These are phyloP conservation scores for Lichtheimia corymbifera DNA, from an alignment of 371 early-diverging fungal genomes.

Conservation along the genomic window DNA sequence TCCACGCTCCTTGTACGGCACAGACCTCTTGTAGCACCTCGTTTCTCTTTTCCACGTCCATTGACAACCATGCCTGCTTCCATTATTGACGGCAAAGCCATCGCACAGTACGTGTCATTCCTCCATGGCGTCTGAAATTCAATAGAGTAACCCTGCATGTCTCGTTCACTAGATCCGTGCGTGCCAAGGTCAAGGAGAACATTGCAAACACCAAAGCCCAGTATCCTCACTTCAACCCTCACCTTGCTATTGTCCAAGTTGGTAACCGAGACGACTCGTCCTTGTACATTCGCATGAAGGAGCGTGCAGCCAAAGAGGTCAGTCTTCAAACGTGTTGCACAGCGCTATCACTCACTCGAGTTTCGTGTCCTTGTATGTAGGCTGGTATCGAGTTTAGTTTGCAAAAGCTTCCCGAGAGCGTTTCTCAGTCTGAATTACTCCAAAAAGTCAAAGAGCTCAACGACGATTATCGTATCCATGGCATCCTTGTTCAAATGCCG, in stretches of 20 bases:
- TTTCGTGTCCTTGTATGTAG: slow-evolving; percentile 24
- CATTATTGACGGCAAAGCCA: slow-evolving; percentile 67
- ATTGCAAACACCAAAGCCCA: slow-evolving; percentile 60
- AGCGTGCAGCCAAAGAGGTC: slow-evolving; percentile 85
- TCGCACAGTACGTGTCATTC: slow-evolving; percentile 56
- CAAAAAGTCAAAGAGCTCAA: slow-evolving; percentile 66
- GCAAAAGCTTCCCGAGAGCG: slow-evolving; percentile 45
- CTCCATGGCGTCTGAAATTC: not conserved
- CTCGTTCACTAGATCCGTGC: slow-evolving; percentile 34
- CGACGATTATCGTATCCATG: slow-evolving; percentile 79
- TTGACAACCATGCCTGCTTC: slow-evolving; percentile 16
- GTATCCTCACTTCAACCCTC: slow-evolving; percentile 72
- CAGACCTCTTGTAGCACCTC: too few species aligned
- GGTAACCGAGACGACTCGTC: slow-evolving; percentile 89
- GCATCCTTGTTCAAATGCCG: slow-evolving; percentile 92
- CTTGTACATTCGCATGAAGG: slow-evolving; percentile 88
- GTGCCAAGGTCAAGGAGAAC: slow-evolving; percentile 58
- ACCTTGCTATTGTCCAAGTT: slow-evolving; percentile 87
- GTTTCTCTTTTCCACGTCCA: slow-evolving; percentile 3
- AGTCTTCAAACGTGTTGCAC: not conserved
- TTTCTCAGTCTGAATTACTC: slow-evolving; percentile 52
- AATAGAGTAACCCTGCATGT: not conserved
- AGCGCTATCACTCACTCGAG: too few species aligned
- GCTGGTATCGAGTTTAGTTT: slow-evolving; percentile 63
- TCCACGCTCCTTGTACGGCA: slow-evolving; percentile 10